Conservation (phyloP, 2,329 filamentous ascomycete genomes). For the Calonectria ilicicola region DNA sequence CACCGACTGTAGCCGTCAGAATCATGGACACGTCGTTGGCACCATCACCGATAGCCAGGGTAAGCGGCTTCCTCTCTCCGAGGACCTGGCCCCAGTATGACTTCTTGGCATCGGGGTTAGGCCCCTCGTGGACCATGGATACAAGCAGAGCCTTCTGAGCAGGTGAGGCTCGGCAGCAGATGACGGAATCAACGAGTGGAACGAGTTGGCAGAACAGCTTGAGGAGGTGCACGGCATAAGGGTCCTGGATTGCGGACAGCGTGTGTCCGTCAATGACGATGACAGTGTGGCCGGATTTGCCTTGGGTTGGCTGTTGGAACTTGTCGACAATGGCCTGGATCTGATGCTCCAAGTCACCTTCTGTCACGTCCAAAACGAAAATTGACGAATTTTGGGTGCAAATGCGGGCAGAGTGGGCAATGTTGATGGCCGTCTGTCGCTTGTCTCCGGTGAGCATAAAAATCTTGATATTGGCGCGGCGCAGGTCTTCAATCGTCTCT, state of each 20-base stretch:
- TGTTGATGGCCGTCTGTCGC: conserved; percentile 88
- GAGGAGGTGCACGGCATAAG: conserved; percentile 51
- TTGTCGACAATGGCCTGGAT: conserved; percentile 69
- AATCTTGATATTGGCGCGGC: conserved; percentile 86
- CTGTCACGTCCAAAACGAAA: conserved; percentile 77
- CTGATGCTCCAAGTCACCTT: conserved; percentile 74
- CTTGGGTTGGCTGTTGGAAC: conserved; percentile 68
- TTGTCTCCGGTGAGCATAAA: conserved; percentile 96
- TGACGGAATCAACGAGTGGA: conserved; percentile 87
- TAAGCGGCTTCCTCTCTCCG: conserved; percentile 61
- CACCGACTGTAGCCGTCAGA: conserved; percentile 84
- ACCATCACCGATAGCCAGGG: conserved; percentile 91
- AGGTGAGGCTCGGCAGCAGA: conserved; percentile 92
- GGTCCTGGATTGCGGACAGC: conserved; percentile 75
- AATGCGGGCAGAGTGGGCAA: conserved; percentile 77
- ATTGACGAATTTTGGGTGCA: conserved; percentile 82
- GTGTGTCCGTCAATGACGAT: conserved; percentile 92
- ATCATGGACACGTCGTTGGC: conserved; percentile 98
- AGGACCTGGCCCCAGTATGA: conserved; percentile 45
- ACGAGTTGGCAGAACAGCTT: conserved; percentile 83
- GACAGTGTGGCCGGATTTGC: conserved; percentile 59
- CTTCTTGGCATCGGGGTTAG: conserved; percentile 43
- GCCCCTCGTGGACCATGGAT: conserved; percentile 78
- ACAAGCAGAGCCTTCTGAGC: conserved; percentile 94
- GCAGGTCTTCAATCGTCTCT: conserved; percentile 86